Evolutionary conservation across 2,329 filamentous ascomycete species (phyloP), one percentile per base, ranked within the genome.

Genomic region (Exophiala bonariae): DNA sequence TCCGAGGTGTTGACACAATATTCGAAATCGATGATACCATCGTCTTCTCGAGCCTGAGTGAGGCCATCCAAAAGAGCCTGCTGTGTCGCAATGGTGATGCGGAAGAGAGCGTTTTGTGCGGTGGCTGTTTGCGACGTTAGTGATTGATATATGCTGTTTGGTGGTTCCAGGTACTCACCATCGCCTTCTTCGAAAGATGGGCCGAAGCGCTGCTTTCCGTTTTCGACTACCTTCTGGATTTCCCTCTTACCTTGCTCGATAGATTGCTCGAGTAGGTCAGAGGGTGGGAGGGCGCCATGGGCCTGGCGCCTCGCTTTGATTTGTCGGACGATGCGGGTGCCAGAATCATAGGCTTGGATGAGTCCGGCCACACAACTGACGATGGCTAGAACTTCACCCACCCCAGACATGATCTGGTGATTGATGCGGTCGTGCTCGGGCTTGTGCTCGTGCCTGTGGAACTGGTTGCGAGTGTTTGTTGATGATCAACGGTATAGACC

Each of bases 321-420:
- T 26, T 50, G 47, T 33, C 22, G 39, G 36, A 50, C 31, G 23
- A 50, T 42, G 31, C 47, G 47, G 22, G 23, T 36, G 20, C 47
- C 47, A 14, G 47, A 41, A 40, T 50, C 47, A 17, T 46, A 50
- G 30, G 47, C 47, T 33, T 50, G 47, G 26, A 50, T 50, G 30
- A 50, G 30, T 13, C 47, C 47, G 2, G 47, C 47, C 8, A 50
- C 47, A 37, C 41, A 45, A 35, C 47, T 50, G 28, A 50, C 47
- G 28, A 50, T 50, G 10, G 47, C 47, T 19, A 50, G 47, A 38
- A 43, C 42, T 42, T 50, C 47, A 38, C 47, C 47, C 10, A 50
- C 37, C 22, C 47, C 47, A 30, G 47, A 50, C 47, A 50, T 50
- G 35, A 28, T 38, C 36, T 23, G 33, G 36, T 11, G 23, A 26